Evolutionary conservation across 2,329 filamentous ascomycete species (phyloP).

Genomic region (Ambrosiella cleistominuta): DNA sequence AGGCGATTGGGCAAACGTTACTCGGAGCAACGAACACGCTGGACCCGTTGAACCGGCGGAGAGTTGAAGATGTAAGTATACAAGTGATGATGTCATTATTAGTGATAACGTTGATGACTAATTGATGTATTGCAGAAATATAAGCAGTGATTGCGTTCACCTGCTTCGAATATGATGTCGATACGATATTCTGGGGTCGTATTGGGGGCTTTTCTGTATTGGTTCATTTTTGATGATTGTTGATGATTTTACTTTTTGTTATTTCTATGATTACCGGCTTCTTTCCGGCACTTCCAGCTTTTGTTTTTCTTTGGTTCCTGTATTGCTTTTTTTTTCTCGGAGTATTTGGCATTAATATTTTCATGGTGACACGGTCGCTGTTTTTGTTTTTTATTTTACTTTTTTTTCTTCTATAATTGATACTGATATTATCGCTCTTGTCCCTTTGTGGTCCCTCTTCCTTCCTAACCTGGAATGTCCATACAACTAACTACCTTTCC

Average conservation of each 20-base stretch:
- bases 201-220: neutral
- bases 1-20: slow-evolving; percentile 74
- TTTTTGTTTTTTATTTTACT: neutral
- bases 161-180: neutral
- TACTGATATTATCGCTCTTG: neutral
- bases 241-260: neutral
- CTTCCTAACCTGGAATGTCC: neutral
- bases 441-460: neutral
- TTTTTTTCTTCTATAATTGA: neutral
- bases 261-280: neutral
- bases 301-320: neutral
- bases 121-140: neutral
- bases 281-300: neutral
- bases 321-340: neutral
- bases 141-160: neutral
- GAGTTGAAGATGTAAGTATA: slow-evolving; percentile 52
- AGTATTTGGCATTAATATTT: neutral
- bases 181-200: neutral
- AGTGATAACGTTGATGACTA: neutral
- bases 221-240: neutral
- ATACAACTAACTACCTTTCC: no score
- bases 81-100: neutral
- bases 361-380: neutral
- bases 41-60: slow-evolving; percentile 63
- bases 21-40: slow-evolving; percentile 84